These are phyloP conservation scores for Arxiozyma telluris DNA, from an alignment of 1,139 yeast genomes.

Conservation along the genomic window DNA sequence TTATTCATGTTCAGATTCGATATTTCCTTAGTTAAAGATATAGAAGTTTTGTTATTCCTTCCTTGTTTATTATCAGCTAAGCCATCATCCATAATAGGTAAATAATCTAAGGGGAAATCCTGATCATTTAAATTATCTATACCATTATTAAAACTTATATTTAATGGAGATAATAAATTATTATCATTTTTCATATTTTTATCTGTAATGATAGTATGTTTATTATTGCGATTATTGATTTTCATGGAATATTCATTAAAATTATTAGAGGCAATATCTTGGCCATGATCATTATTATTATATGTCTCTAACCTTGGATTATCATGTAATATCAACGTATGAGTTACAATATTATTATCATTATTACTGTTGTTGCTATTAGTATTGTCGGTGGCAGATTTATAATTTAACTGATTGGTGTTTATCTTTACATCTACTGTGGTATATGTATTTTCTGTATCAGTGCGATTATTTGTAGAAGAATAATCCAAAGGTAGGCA, in stretches of 20 bases:
- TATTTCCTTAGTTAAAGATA: background rate
- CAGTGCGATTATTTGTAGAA: background rate
- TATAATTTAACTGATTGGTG: background rate
- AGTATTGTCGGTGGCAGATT: background rate
- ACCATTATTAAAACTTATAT: background rate
- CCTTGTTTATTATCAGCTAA: background rate
- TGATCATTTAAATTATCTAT: constrained; percentile 27
- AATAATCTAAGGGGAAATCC: constrained; percentile 64
- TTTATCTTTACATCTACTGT: background rate
- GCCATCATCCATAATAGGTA: constrained; percentile 32
- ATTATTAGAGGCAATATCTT: background rate
- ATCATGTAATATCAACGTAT: background rate
- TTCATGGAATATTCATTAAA: background rate
- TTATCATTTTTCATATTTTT: background rate
- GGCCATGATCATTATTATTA: background rate
- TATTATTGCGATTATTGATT: background rate
- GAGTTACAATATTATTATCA: background rate
- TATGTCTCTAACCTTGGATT: background rate
- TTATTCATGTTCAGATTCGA: background rate
- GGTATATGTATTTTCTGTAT: background rate
- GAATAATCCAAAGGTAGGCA: background rate
- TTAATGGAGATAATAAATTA: constrained; percentile 1
- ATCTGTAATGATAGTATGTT: background rate
- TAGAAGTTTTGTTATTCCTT: background rate
- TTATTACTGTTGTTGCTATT: background rate